Evolutionary conservation across 192 early-diverging fungal genomes (phyloP).

Genomic region (Gamsiella multidivaricata): DNA sequence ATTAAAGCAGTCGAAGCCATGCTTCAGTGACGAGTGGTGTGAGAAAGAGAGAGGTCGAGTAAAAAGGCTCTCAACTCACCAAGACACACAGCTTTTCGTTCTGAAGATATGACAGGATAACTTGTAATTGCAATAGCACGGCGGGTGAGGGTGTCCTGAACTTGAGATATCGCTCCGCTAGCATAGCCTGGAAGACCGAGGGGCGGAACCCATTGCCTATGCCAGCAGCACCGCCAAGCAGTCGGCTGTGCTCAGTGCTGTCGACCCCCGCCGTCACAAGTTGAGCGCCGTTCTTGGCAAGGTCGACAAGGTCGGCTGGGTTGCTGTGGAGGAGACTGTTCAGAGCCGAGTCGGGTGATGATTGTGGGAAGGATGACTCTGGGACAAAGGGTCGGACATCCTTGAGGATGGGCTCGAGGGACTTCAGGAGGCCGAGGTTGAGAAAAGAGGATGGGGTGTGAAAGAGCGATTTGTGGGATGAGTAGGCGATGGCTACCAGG

Average conservation of each 20-base stretch:
- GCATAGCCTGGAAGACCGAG: slow-evolving; percentile 52
- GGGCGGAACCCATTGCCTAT: slow-evolving; percentile 45
- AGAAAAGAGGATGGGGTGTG: slow-evolving; percentile 46
- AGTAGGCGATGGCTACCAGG: slow-evolving; percentile 42
- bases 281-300: no score
- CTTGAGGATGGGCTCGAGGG: slow-evolving; percentile 49
- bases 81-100: slow-evolving; percentile 60
- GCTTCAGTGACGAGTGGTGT: no score
- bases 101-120: slow-evolving; percentile 57
- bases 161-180: slow-evolving; percentile 50
- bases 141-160: slow-evolving; percentile 43
- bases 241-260: slow-evolving; percentile 21
- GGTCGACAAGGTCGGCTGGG: slow-evolving; percentile 2
- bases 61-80: slow-evolving; percentile 29
- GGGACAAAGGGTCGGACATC: slow-evolving; percentile 41
- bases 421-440: slow-evolving; percentile 49
- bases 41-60: neutral
- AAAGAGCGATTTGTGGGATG: slow-evolving; percentile 48
- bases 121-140: slow-evolving; percentile 39
- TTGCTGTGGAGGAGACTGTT: slow-evolving; percentile 11
- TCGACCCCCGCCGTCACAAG: no score
- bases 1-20: neutral
- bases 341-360: slow-evolving; percentile 22
- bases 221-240: slow-evolving; percentile 37
- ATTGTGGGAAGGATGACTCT: slow-evolving; percentile 19